These are phyloP conservation scores for Cerioporus squamosus DNA, from an alignment of 1,284 basidiomycete genomes.

Conservation along the genomic window DNA sequence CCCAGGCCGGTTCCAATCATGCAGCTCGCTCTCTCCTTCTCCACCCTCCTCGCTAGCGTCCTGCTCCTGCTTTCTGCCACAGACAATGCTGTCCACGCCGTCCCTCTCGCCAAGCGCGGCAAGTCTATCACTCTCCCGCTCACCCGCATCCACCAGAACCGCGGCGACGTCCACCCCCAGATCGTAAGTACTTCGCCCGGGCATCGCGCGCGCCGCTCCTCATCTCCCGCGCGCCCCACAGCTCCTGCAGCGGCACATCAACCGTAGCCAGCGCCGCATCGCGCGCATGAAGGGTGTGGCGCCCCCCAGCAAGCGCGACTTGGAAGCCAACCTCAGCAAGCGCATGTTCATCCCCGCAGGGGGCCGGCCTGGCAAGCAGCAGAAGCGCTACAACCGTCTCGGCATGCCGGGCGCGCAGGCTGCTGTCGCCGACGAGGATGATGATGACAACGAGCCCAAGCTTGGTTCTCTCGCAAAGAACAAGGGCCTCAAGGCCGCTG, in stretches of 20 bases:
- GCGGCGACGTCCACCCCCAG: conserved; percentile 58
- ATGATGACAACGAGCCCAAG: conserved; percentile 3
- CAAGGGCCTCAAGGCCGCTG: conserved; percentile 10
- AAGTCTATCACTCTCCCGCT: conserved; percentile 59
- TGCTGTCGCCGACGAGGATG: conserved; percentile 9
- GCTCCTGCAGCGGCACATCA: conserved; percentile 75
- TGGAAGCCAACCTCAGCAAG: conserved; percentile 56
- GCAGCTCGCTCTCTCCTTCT: conserved; percentile 57
- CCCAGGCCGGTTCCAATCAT: conserved; percentile 43
- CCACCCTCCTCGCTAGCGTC: conserved; percentile 57
- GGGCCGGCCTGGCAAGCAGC: conserved; percentile 27
- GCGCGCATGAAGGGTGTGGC: conserved; percentile 70
- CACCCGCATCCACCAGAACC: conserved; percentile 48
- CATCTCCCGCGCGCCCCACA: conserved; percentile 30
- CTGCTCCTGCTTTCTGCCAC: conserved; percentile 46
- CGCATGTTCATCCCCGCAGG: conserved; percentile 45
- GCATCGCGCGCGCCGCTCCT: background rate
- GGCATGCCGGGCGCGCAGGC: conserved; percentile 18
- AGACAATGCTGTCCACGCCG: conserved; percentile 43
- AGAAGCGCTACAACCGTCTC: conserved; percentile 42
- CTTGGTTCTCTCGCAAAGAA: conserved; percentile 17
- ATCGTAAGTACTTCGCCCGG: conserved; percentile 50
- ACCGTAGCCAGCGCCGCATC: conserved; percentile 65
- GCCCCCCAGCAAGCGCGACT: conserved; percentile 51
- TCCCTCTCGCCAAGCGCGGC: conserved; percentile 39